phyloP scores from a whole-genome alignment of 179 eudicot species.

The Heliamphora pulchella region DNA sequence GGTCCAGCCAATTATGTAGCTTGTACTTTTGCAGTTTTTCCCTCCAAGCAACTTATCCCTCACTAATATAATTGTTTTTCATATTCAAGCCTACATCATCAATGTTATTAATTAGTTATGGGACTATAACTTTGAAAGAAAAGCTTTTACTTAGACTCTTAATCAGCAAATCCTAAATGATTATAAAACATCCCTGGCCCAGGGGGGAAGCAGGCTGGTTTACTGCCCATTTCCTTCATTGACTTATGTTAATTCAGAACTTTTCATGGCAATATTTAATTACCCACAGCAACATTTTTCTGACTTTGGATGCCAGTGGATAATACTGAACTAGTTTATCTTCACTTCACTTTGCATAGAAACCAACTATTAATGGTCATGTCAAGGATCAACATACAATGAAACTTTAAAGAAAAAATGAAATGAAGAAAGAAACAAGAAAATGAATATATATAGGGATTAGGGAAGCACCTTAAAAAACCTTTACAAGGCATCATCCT shows the following conservation, averaged over 20 bases:
- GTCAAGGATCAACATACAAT: background rate
- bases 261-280: background rate
- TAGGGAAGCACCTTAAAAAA: background rate
- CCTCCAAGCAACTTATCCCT: background rate
- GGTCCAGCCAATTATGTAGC: background rate
- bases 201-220: background rate
- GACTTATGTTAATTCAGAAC: background rate
- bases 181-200: background rate
- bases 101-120: background rate
- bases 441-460: background rate
- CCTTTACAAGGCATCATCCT: background rate
- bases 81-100: background rate
- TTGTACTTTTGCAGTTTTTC: background rate
- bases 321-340: background rate
- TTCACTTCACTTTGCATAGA: background rate
- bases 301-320: background rate
- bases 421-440: background rate
- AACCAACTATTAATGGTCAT: background rate
- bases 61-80: background rate
- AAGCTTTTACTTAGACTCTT: background rate
- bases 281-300: background rate
- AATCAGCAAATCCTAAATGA: background rate
- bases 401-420: background rate
- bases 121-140: background rate
- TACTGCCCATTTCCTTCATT: background rate